These are phyloP conservation scores for Xylaria cubensis DNA, from an alignment of 495 filamentous ascomycete genomes.

Conservation along the genomic window DNA sequence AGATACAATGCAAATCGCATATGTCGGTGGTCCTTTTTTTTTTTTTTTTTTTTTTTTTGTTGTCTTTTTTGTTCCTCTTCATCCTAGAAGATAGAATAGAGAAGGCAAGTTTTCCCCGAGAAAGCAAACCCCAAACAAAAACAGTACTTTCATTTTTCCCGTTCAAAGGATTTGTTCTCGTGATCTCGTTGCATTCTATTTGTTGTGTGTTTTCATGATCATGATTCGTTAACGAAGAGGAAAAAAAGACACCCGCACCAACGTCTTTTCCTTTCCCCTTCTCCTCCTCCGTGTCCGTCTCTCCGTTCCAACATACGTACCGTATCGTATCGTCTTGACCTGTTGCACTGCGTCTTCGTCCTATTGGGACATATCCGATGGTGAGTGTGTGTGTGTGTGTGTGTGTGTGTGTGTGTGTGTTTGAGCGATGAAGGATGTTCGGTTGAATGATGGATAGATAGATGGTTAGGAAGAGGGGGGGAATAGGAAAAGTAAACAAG, in stretches of 20 bases:
- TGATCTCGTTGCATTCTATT: slow-evolving; percentile 7
- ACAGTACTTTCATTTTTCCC: background rate
- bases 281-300: background rate
- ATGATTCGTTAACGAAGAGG: background rate
- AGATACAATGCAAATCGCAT: background rate
- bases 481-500: background rate
- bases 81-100: background rate
- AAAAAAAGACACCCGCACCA: background rate
- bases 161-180: background rate
- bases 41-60: background rate
- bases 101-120: background rate
- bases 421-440: background rate
- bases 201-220: slow-evolving; percentile 10
- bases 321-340: background rate
- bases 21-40: background rate
- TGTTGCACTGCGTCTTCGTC: background rate
- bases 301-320: background rate
- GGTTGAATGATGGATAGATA: background rate
- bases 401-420: background rate
- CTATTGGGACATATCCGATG: background rate
- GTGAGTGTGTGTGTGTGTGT: too few species aligned
- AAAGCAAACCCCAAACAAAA: background rate
- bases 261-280: background rate
- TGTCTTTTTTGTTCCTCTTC: background rate
- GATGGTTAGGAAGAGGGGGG: too few species aligned